Evolutionary conservation across 75 land plant genomes (phyloP), one percentile per base, ranked within the genome.

Genomic region (Sequoiadendron giganteum): DNA sequence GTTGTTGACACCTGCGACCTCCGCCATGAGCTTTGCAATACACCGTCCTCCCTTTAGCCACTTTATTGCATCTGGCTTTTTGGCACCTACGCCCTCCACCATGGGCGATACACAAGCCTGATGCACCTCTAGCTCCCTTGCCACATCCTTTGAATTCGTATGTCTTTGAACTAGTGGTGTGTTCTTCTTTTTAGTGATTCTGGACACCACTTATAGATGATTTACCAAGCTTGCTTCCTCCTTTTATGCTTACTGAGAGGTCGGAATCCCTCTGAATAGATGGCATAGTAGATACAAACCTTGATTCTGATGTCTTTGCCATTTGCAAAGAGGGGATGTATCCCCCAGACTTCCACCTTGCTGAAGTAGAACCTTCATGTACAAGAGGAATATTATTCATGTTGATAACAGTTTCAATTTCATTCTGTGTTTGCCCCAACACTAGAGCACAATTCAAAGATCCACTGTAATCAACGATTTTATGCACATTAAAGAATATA

Each of bases 1-100:
- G 90, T 83, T 73, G 88, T 79, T 96, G 93, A 89, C 99, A 97
- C 43, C 99, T 86, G n/a, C 95, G 92, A 36, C 99, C 97, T 68
- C 99, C 97, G 28, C 99, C 99, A 91, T 97, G 99, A 28, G 99
- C 96, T 89, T 97, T 97, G 91, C 99, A 95, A 87, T 93, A 97
- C 4, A 93, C 94, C 15, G 99, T 97, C 47, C 96, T 90, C 0
- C 99, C 97, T 86, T 97, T 97, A 43, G 99, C 99, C 54, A 97
- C 99, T 87, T 96, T 97, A 52, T 90, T 91, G 92, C 99, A 97
- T 34, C 95, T 96, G 87, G 85, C 87, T 87, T 88, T 95, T 86
- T 97, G 94, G 81, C 99, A 97, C 88, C 97, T 90, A 16, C 96
- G 88, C 13, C 99, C 99, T 75, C 99, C 99, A 32, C 99, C 97